Base-by-base conservation (phyloP, 2,329 filamentous ascomycete genomes). In the Thermoascus crustaceus region DNA sequence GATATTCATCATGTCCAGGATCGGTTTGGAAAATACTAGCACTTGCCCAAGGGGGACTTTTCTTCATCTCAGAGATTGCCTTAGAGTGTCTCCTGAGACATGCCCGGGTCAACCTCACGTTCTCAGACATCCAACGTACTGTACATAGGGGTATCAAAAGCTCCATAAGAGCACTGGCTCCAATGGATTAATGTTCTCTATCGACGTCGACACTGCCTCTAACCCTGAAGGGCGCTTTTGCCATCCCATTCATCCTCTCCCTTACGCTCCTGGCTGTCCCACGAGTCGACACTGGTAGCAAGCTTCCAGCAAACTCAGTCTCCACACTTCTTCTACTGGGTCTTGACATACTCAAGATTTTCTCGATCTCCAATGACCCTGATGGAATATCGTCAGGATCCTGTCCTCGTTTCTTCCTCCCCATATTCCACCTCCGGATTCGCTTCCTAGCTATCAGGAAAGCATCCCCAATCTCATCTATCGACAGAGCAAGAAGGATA, bases 401-500 rank as follows among this genome's bases (percentile, higher is more conserved):
- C 7, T 29, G 26, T 4, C n/a, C n/a, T n/a, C 14, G 26, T 13
- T 29, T 29, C 26, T 29, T 29, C 26, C 13, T 13, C 5, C 16
- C n/a, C n/a, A 30, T 6, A 8, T 17, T 25, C 55, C 54, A 57
- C 17, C 46, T 43, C 5, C 46, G 49, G 4, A 50, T 38, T 6
- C 45, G 42, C 3, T 48, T 38, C 1, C 46, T 41, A 1, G 42
- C 49, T 26, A 50, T 45, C 13, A 50, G 53, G 30, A 49, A 54
- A 14, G 47, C 52, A 30, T 55, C 45, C 3, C 58, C 53, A 11
- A 65, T 57, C 31, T 63, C 61, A 32, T 71, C 68, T 9, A 71
- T 53, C 2, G 57, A 57, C 2, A 72, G 54, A 0, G 69, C 68
- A 10, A 72, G 50, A 10, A 61, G 48, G 20, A 72, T 61, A 30